Conservation (phyloP, 768 basidiomycete genomes). For the Boletus vinaceobasis region DNA sequence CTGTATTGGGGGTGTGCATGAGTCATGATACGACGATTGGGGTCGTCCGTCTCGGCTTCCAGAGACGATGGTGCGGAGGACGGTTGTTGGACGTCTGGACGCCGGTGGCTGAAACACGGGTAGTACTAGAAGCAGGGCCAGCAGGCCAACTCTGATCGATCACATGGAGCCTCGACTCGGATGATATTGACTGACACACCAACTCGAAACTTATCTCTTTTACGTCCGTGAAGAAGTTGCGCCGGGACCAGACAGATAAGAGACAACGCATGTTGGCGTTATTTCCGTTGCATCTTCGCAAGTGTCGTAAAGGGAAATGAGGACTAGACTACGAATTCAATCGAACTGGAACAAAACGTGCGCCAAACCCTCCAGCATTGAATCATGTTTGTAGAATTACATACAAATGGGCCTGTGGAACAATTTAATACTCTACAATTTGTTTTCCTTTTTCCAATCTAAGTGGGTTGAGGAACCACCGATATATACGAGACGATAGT, state of each 20-base stretch:
- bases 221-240: background rate
- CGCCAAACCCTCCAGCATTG: background rate
- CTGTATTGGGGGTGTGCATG: background rate
- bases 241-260: background rate
- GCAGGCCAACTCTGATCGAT: background rate
- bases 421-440: slow-evolving; percentile 1
- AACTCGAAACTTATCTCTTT: background rate
- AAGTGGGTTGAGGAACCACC: background rate
- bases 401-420: background rate
- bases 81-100: background rate
- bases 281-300: background rate
- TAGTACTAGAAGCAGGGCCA: background rate
- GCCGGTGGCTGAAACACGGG: background rate
- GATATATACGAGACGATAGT: background rate
- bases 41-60: background rate
- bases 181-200: background rate
- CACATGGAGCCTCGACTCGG: background rate
- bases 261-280: background rate
- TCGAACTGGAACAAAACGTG: background rate
- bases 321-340: background rate
- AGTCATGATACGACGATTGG: background rate
- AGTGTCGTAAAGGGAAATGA: background rate
- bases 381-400: slow-evolving; percentile 12
- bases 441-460: background rate
- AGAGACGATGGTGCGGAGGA: background rate